phyloP scores from a whole-genome alignment of 176 grass and related monocot species.

The Lolium multiflorum region DNA sequence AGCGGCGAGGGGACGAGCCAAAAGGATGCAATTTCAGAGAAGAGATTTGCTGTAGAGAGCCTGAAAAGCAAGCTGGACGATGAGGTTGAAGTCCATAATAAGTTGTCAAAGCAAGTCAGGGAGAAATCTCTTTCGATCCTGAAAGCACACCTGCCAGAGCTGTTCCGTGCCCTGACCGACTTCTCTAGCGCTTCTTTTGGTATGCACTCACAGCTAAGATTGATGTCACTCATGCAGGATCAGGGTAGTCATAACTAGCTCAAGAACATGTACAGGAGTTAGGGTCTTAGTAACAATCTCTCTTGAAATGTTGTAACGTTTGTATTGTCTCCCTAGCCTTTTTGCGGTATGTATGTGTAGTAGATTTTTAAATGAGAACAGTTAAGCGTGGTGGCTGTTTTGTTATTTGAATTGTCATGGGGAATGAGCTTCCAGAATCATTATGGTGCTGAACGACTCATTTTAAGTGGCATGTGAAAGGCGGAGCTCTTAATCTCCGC shows the following conservation, averaged over 20 bases:
- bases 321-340: slow-evolving; percentile 34
- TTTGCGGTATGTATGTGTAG: slow-evolving; percentile 49
- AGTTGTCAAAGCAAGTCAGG: slow-evolving; percentile 83
- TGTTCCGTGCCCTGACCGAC: slow-evolving; percentile 79
- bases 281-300: slow-evolving; percentile 31
- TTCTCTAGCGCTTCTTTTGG: slow-evolving; percentile 62
- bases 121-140: slow-evolving; percentile 85
- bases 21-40: slow-evolving; percentile 76
- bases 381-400: slow-evolving; percentile 26
- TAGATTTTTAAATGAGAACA: slow-evolving; percentile 33
- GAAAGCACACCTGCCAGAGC: slow-evolving; percentile 83
- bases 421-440: not conserved
- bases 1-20: slow-evolving; percentile 48
- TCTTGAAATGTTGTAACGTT: slow-evolving; percentile 30
- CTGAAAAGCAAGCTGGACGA: slow-evolving; percentile 76
- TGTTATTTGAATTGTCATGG: slow-evolving; percentile 25
- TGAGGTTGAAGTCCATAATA: slow-evolving; percentile 62
- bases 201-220: slow-evolving; percentile 77
- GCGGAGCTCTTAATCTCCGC: not conserved
- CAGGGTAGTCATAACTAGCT: slow-evolving; percentile 48
- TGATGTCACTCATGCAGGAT: slow-evolving; percentile 66
- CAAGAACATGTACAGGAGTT: slow-evolving; percentile 54
- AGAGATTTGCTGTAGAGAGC: slow-evolving; percentile 64
- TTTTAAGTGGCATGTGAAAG: not conserved
- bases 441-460: not conserved